Evolutionary conservation across 202 grass and related monocot species (phyloP).

Genomic region (Zoysia matrella): DNA sequence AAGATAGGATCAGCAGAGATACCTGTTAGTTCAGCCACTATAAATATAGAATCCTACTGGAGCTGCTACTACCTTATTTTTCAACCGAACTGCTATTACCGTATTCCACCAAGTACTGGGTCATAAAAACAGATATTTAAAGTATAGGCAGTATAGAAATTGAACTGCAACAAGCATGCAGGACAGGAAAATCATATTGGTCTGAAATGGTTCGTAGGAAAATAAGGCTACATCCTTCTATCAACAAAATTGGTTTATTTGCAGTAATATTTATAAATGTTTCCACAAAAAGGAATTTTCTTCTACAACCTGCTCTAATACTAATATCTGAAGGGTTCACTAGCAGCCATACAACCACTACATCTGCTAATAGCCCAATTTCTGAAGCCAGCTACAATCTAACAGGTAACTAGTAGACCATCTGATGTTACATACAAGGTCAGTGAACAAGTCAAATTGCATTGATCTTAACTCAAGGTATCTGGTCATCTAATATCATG

Average conservation of each 20-base stretch:
- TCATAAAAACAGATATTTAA: constrained; percentile 16
- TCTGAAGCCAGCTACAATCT: constrained; percentile 21
- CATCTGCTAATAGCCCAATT: constrained; percentile 25
- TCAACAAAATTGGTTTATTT: constrained; percentile 12
- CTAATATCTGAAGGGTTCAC: constrained; percentile 19
- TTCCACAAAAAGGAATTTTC: constrained; percentile 14
- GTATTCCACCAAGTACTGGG: background rate
- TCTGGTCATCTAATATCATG: constrained; percentile 64
- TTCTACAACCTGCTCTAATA: constrained; percentile 37
- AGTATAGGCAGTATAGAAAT: constrained; percentile 15
- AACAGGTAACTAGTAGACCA: constrained; percentile 26
- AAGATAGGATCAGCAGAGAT: background rate
- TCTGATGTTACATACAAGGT: constrained; percentile 45
- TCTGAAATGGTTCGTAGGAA: background rate
- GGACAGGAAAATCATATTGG: background rate
- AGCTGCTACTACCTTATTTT: background rate
- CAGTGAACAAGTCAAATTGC: constrained; percentile 18
- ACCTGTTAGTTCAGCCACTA: background rate
- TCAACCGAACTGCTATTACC: too few relatives aligned
- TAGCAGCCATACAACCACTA: constrained; percentile 35
- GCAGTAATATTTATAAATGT: constrained; percentile 24
- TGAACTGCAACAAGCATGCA: constrained; percentile 15
- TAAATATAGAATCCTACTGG: constrained; percentile 15
- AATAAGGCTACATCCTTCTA: constrained; percentile 10
- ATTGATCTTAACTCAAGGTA: constrained; percentile 33